Conservation (phyloP, 75 land plant species). For the Picea glauca region DNA sequence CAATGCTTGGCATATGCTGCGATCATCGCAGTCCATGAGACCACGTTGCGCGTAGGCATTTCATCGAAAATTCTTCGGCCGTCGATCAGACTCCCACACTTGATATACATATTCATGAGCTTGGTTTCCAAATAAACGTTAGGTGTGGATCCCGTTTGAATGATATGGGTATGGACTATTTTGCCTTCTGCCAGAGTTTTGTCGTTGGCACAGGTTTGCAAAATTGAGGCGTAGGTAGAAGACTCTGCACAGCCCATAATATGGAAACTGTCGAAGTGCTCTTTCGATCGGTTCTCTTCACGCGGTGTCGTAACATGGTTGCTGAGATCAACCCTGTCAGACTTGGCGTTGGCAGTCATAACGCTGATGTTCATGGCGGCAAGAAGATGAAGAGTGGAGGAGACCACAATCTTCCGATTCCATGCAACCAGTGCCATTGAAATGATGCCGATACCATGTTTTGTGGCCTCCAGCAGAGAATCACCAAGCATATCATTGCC, state of each 20-base stretch:
- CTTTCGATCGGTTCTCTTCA: neutral
- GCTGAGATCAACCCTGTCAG: no score
- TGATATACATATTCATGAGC: constrained; percentile 17
- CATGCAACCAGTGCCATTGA: no score
- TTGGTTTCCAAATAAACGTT: constrained; percentile 17
- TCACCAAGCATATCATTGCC: no score
- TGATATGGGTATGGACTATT: constrained; percentile 3
- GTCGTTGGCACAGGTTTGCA: constrained; percentile 1
- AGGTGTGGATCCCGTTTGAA: neutral
- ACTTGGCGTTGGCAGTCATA: no score
- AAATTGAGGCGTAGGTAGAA: neutral
- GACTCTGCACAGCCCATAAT: neutral
- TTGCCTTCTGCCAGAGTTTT: constrained; percentile 9
- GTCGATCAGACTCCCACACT: constrained; percentile 14
- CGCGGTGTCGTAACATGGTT: neutral
- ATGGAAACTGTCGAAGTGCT: neutral
- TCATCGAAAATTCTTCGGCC: constrained; percentile 10
- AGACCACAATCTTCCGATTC: no score
- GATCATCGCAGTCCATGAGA: constrained; percentile 33
- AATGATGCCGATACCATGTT: no score
- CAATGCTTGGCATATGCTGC: constrained; percentile 11
- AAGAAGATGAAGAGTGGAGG: no score
- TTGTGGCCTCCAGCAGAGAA: no score
- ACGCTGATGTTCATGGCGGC: no score
- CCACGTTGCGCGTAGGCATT: constrained; percentile 24